Percentiles rank a stretch among this genome's conserved stretches.
These are phyloP conservation scores for Balamuthia mandrillaris DNA, from an alignment of 208 protist species.

Conservation along the genomic window DNA sequence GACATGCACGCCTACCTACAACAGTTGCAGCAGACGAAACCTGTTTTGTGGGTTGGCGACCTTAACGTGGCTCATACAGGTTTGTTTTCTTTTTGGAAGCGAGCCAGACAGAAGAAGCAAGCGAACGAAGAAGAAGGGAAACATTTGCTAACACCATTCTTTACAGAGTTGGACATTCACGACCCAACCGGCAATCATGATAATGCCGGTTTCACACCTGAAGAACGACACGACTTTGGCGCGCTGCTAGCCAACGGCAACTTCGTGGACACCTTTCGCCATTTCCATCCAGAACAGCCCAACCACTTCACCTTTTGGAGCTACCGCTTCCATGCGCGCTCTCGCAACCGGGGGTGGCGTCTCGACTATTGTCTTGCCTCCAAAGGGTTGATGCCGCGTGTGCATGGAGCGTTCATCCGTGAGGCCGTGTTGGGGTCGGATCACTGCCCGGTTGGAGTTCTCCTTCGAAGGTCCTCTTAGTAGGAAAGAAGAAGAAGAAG, in stretches of 20 bases:
- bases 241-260: neutral
- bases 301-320: slow-evolving; percentile 17
- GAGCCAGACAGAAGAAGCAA: no score
- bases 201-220: neutral
- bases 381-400: neutral
- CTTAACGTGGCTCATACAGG: neutral
- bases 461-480: no score
- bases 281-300: no score
- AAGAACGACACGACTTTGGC: neutral
- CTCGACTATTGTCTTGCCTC: neutral
- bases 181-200: neutral
- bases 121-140: slow-evolving; percentile 7
- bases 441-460: slow-evolving; percentile 5
- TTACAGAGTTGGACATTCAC: neutral
- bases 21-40: slow-evolving; percentile 3
- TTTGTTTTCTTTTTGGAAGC: neutral
- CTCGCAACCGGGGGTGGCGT: neutral
- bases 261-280: neutral
- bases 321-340: neutral
- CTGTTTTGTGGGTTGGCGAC: slow-evolving; percentile 1
- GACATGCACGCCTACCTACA: slow-evolving; percentile 14
- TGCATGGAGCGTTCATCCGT: neutral
- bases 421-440: neutral
- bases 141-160: neutral
- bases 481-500: no score